Conservation (phyloP, 768 basidiomycete genomes). For the Roridomyces roridus region DNA sequence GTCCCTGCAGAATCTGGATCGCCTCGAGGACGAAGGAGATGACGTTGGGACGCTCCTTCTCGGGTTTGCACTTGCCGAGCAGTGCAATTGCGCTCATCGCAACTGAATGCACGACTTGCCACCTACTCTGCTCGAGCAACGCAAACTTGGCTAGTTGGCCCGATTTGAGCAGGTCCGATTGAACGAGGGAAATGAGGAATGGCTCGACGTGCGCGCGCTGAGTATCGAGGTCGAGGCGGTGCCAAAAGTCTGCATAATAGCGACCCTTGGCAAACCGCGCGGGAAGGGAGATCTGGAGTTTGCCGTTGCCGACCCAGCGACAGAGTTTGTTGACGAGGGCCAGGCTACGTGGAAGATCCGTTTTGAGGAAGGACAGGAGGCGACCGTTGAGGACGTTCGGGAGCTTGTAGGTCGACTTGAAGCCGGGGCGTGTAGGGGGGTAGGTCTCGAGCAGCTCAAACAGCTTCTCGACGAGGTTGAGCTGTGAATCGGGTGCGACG, state of each 20-base stretch:
- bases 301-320: conserved; percentile 9
- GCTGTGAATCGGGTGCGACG: conserved; percentile 14
- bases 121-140: conserved; percentile 14
- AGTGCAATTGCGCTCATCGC: conserved; percentile 17
- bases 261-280: not conserved
- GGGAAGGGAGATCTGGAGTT: conserved; percentile 8
- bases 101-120: conserved; percentile 20
- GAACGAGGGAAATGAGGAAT: conserved; percentile 20
- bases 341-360: conserved; percentile 21
- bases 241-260: conserved; percentile 18
- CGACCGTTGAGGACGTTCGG: conserved; percentile 13
- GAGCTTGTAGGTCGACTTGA: conserved; percentile 9
- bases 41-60: conserved; percentile 10
- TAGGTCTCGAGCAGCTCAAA: conserved; percentile 22
- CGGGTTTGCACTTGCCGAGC: conserved; percentile 5
- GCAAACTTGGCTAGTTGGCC: conserved; percentile 10
- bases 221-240: conserved; percentile 16
- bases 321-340: conserved; percentile 20
- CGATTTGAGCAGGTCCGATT: conserved; percentile 21
- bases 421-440: conserved; percentile 12
- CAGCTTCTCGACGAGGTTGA: conserved; percentile 23
- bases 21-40: conserved; percentile 21
- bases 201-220: conserved; percentile 23
- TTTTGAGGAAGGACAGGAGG: conserved; percentile 17
- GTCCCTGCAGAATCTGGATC: conserved; percentile 13